Evolutionary conservation across 2,329 filamentous ascomycete genomes (phyloP).

Genomic region (Neofusicoccum umdonicola): DNA sequence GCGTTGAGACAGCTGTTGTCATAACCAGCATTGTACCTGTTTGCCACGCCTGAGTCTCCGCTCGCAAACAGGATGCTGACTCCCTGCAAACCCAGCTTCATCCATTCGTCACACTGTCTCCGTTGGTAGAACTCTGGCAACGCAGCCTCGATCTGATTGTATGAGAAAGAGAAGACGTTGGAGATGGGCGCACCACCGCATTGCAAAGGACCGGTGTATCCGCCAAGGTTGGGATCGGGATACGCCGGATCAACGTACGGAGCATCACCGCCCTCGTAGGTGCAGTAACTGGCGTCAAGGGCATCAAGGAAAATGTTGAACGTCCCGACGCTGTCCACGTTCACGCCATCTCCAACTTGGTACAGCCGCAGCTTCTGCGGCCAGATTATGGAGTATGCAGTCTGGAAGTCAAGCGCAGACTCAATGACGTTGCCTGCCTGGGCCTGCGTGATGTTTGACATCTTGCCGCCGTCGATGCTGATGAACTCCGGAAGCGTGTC

Average conservation of each 20-base stretch:
- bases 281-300: slow-evolving; percentile 53
- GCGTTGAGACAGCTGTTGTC: not conserved
- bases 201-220: slow-evolving; percentile 49
- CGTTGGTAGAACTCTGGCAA: slow-evolving; percentile 56
- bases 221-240: slow-evolving; percentile 47
- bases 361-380: slow-evolving; percentile 21
- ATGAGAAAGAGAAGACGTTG: slow-evolving; percentile 58
- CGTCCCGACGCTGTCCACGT: slow-evolving; percentile 7
- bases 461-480: slow-evolving; percentile 46
- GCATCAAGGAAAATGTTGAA: slow-evolving; percentile 39
- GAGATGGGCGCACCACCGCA: slow-evolving; percentile 54
- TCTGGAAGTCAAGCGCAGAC: slow-evolving; percentile 21
- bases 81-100: slow-evolving; percentile 49
- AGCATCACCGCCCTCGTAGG: slow-evolving; percentile 46
- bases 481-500: slow-evolving; percentile 47
- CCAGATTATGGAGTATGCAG: slow-evolving; percentile 20
- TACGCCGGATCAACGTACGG: slow-evolving; percentile 51
- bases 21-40: not conserved
- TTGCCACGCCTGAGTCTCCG: slow-evolving; percentile 42
- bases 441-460: slow-evolving; percentile 1
- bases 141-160: slow-evolving; percentile 54
- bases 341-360: slow-evolving; percentile 19
- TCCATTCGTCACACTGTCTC: slow-evolving; percentile 31
- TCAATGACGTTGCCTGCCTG: slow-evolving; percentile 12
- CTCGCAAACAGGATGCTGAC: slow-evolving; percentile 50